Conservation (phyloP, 495 filamentous ascomycete genomes). For the Coniosporium apollinis region DNA sequence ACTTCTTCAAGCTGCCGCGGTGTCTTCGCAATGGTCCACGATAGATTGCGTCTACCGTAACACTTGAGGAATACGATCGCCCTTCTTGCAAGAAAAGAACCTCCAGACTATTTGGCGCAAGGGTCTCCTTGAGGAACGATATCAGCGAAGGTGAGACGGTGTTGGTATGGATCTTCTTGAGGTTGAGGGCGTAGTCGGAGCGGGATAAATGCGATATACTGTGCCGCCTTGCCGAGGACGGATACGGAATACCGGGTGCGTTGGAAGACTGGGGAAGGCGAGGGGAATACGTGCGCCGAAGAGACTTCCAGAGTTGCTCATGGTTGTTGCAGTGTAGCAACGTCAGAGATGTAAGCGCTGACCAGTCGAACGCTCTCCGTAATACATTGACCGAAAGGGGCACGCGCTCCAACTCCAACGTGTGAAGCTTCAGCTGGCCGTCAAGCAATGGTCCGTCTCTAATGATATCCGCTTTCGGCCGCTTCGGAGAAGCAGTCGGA, state of each 20-base stretch:
- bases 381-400: slow-evolving; percentile 52
- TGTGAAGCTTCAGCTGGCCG: slow-evolving; percentile 48
- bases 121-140: slow-evolving; percentile 65
- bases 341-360: slow-evolving; percentile 56
- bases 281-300: slow-evolving; percentile 60
- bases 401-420: slow-evolving; percentile 72
- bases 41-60: slow-evolving; percentile 62
- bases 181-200: slow-evolving; percentile 47
- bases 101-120: slow-evolving; percentile 74
- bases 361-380: slow-evolving; percentile 64
- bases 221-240: slow-evolving; percentile 12
- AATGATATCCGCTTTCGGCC: too few species aligned
- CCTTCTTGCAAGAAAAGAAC: slow-evolving; percentile 72
- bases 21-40: slow-evolving; percentile 57
- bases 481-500: too few species aligned
- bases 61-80: slow-evolving; percentile 33
- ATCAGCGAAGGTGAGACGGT: slow-evolving; percentile 62
- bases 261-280: slow-evolving; percentile 15
- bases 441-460: slow-evolving; percentile 6
- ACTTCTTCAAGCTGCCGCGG: slow-evolving; percentile 51
- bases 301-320: slow-evolving; percentile 65
- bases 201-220: slow-evolving; percentile 10
- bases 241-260: slow-evolving; percentile 7
- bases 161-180: slow-evolving; percentile 76
- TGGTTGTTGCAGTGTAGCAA: slow-evolving; percentile 64